phyloP scores from a whole-genome alignment of 23 red algal species.

The Porphyridium purpureum region DNA sequence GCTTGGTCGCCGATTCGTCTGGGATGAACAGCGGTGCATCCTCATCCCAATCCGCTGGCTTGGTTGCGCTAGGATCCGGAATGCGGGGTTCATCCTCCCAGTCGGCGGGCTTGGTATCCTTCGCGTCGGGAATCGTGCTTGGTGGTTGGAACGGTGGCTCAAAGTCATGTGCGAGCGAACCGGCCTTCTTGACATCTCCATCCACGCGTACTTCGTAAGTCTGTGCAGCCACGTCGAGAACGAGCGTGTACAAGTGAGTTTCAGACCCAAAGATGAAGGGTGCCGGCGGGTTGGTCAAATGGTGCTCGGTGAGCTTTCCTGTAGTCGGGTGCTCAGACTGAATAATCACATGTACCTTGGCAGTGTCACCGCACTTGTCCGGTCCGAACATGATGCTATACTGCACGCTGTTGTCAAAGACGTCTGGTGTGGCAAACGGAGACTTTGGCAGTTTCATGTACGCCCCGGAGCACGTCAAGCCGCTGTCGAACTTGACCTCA shows the following conservation, averaged over 20 bases:
- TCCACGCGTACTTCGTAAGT: slow-evolving; percentile 65
- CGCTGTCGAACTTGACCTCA: slow-evolving; percentile 78
- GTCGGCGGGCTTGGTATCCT: slow-evolving; percentile 94
- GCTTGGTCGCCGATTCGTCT: slow-evolving; percentile 53
- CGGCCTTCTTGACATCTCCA: slow-evolving; percentile 39
- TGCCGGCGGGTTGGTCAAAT: slow-evolving; percentile 56
- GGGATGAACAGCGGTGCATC: slow-evolving; percentile 72
- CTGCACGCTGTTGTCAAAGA: slow-evolving; percentile 23
- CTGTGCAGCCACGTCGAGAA: slow-evolving; percentile 15
- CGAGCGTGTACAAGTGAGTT: slow-evolving; percentile 91
- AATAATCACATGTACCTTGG: slow-evolving; percentile 99
- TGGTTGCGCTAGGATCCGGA: slow-evolving; percentile 59
- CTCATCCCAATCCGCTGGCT: slow-evolving; percentile 98
- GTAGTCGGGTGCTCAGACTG: slow-evolving; percentile 66
- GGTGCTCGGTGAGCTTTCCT: slow-evolving; percentile 71
- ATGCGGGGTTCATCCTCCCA: slow-evolving; percentile 89
- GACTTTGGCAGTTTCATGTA: slow-evolving; percentile 78
- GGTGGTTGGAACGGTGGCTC: slow-evolving; percentile 87
- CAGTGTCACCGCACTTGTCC: slow-evolving; percentile 85
- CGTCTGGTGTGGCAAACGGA: slow-evolving; percentile 14
- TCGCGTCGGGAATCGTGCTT: slow-evolving; percentile 82
- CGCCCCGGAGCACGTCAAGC: slow-evolving; percentile 78
- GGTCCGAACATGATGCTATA: slow-evolving; percentile 99
- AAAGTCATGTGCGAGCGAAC: slow-evolving; percentile 56
- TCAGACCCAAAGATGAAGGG: slow-evolving; percentile 38